A percentile compares a stretch with the other conserved stretches of the same genome.
Evolutionary conservation across 345 rosid genomes (phyloP).

Genomic region (Acer saccharum): DNA sequence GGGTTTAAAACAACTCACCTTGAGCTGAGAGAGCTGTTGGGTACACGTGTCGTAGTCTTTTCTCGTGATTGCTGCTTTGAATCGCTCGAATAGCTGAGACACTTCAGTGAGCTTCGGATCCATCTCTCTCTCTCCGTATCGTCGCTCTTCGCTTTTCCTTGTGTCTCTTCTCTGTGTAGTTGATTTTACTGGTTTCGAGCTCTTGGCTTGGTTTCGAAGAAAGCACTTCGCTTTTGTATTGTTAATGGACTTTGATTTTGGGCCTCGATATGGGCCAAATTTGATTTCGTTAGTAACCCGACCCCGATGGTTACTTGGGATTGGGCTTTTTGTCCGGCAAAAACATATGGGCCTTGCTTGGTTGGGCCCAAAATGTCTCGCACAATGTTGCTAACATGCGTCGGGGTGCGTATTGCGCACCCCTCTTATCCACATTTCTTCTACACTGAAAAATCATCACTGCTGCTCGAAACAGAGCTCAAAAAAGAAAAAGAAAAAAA

Average conservation of each 20-base stretch:
- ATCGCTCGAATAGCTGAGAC: slow-evolving; percentile 81
- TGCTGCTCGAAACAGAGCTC: slow-evolving; percentile 8
- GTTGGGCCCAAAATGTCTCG: background rate
- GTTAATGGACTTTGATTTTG: background rate
- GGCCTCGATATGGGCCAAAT: background rate
- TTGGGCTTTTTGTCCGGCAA: background rate
- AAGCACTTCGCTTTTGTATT: slow-evolving; percentile 10
- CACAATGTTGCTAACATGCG: background rate
- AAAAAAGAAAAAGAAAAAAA: slow-evolving; percentile 4
- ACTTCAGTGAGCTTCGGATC: slow-evolving; percentile 86
- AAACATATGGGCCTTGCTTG: background rate
- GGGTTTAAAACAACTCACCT: slow-evolving; percentile 45
- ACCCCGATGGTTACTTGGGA: background rate
- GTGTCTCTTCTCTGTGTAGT: background rate
- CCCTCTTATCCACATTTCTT: slow-evolving; percentile 26
- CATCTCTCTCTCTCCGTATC: slow-evolving; percentile 41
- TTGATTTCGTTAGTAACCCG: no score
- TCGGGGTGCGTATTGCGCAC: slow-evolving; percentile 6
- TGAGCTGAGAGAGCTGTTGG: slow-evolving; percentile 71
- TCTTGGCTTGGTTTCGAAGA: slow-evolving; percentile 49
- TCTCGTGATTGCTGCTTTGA: slow-evolving; percentile 79
- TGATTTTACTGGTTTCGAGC: background rate
- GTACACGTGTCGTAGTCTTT: slow-evolving; percentile 59
- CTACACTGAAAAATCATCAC: background rate
- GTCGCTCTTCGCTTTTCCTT: slow-evolving; percentile 1